These are phyloP conservation scores for Pseudogymnoascus sp. DNA, from an alignment of 2,329 filamentous ascomycete genomes.

Conservation along the genomic window DNA sequence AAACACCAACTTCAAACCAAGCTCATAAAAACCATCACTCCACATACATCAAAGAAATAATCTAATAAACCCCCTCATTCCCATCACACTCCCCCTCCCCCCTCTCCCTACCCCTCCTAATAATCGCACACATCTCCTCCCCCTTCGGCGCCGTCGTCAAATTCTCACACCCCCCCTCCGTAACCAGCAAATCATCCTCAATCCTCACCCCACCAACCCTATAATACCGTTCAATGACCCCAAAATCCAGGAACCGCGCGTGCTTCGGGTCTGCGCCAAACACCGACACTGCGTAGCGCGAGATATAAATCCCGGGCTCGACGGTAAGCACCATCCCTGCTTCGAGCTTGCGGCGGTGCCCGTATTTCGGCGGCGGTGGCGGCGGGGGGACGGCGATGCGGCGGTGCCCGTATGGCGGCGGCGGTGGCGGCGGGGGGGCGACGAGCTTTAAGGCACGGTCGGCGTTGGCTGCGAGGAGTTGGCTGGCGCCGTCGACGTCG, in stretches of 20 bases:
- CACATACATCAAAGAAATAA: not conserved
- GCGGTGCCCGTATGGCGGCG: no score
- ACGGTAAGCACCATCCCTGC: conserved; percentile 61
- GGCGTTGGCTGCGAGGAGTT: conserved; percentile 24
- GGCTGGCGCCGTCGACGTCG: conserved; percentile 41
- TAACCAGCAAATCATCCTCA: conserved; percentile 83
- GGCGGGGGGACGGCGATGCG: not conserved
- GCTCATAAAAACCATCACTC: not conserved
- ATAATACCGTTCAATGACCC: conserved; percentile 61
- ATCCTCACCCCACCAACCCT: conserved; percentile 82
- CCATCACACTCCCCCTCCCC: not conserved
- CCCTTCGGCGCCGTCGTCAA: conserved; percentile 73
- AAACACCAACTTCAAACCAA: not conserved
- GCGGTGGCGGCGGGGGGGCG: not conserved
- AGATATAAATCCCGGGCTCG: conserved; percentile 73
- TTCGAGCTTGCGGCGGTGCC: not conserved
- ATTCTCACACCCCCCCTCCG: conserved; percentile 70
- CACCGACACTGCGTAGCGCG: conserved; percentile 63
- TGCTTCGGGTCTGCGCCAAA: conserved; percentile 52
- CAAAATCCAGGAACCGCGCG: conserved; percentile 54
- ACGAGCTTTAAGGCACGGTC: not conserved
- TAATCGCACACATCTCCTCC: conserved; percentile 57
- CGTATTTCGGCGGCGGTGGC: not conserved
- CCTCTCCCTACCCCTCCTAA: conserved; percentile 32
- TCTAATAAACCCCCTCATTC: not conserved